These are phyloP conservation scores for Pachysandra terminalis DNA, from an alignment of 164 flowering plant species.

Conservation along the genomic window DNA sequence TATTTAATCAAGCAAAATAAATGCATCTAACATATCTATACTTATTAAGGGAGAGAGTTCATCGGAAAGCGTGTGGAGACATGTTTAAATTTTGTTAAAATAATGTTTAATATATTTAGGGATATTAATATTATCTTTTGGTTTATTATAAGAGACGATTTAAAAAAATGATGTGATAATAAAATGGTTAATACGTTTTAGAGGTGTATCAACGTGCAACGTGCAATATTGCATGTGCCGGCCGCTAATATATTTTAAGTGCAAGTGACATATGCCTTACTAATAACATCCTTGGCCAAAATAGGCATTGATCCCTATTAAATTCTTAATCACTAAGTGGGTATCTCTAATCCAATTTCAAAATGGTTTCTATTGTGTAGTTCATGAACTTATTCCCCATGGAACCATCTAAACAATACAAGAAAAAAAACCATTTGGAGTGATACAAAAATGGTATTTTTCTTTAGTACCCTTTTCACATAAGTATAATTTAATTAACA, in stretches of 20 bases:
- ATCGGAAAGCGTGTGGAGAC: too few relatives aligned
- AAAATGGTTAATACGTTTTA: too few relatives aligned
- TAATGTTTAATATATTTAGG: too few relatives aligned
- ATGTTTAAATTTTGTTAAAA: too few relatives aligned
- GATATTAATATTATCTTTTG: too few relatives aligned
- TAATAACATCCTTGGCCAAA: not conserved
- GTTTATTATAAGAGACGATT: too few relatives aligned
- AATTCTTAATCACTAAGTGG: constrained; percentile 15
- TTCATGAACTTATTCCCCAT: constrained; percentile 26
- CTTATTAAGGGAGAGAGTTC: too few relatives aligned
- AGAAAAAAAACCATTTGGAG: constrained; percentile 9
- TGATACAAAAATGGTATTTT: constrained; percentile 8
- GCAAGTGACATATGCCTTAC: not conserved
- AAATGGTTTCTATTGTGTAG: not conserved
- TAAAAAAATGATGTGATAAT: too few relatives aligned
- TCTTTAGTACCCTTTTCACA: not conserved
- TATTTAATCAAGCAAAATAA: constrained; percentile 3
- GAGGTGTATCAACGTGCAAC: too few relatives aligned
- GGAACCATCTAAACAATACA: constrained; percentile 8
- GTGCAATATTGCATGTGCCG: too few relatives aligned
- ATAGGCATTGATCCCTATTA: constrained; percentile 10
- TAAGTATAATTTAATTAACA: not conserved
- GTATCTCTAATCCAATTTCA: constrained; percentile 9
- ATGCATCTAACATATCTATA: too few relatives aligned
- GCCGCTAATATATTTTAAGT: constrained; percentile 8